Conservation (phyloP, 2,329 filamentous ascomycete species). For the Fusarium circinatum region DNA sequence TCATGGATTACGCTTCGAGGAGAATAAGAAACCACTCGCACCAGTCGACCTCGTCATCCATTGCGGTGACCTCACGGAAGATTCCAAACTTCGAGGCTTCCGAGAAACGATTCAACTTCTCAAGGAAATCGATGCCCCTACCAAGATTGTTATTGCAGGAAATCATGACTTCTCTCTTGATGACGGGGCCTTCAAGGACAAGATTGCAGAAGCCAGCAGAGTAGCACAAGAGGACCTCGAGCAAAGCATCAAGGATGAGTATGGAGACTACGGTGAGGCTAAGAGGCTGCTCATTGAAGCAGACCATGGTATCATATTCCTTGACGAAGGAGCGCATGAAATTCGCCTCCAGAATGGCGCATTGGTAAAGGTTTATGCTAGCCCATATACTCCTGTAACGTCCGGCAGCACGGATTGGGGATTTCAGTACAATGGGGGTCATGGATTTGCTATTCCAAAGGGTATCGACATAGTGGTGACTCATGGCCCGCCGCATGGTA, state of each 20-base stretch:
- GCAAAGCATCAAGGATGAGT: slow-evolving; percentile 40
- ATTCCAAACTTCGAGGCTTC: slow-evolving; percentile 56
- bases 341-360: slow-evolving; percentile 56
- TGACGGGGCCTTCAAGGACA: slow-evolving; percentile 46
- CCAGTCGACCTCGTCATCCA: slow-evolving; percentile 58
- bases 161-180: slow-evolving; percentile 63
- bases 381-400: slow-evolving; percentile 55
- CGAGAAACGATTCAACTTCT: slow-evolving; percentile 52
- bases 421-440: slow-evolving; percentile 54
- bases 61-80: slow-evolving; percentile 60
- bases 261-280: slow-evolving; percentile 52
- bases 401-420: slow-evolving; percentile 49
- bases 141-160: slow-evolving; percentile 62
- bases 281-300: slow-evolving; percentile 43
- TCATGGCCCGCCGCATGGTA: slow-evolving; percentile 51
- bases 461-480: slow-evolving; percentile 48
- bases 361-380: slow-evolving; percentile 55
- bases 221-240: slow-evolving; percentile 4
- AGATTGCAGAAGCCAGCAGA: slow-evolving; percentile 34
- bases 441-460: slow-evolving; percentile 42
- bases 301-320: slow-evolving; percentile 49
- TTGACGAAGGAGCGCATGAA: slow-evolving; percentile 55
- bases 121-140: slow-evolving; percentile 51
- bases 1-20: slow-evolving; percentile 11
- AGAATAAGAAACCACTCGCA: neutral